These are phyloP conservation scores for Phyllosticta ampelicida DNA, from an alignment of 2,329 filamentous ascomycete species.

Conservation along the genomic window DNA sequence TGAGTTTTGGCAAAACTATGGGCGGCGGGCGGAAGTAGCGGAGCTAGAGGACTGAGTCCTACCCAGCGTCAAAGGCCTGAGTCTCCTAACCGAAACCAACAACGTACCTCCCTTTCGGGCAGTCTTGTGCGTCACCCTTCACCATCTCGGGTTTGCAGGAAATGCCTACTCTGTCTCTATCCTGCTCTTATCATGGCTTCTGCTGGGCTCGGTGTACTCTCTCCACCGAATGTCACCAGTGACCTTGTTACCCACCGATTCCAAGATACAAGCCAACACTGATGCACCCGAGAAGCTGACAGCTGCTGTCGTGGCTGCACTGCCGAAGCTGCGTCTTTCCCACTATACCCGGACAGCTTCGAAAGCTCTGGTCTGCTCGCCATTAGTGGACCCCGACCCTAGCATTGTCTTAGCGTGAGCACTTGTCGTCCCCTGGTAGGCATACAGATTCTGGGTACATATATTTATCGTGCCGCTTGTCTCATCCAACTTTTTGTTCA, in stretches of 20 bases:
- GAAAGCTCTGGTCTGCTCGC: not conserved
- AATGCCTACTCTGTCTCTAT: not conserved
- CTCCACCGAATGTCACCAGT: not conserved
- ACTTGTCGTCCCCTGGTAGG: not conserved
- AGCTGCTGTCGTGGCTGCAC: not conserved
- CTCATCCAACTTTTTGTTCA: not conserved
- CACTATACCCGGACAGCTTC: not conserved
- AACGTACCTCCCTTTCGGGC: not conserved
- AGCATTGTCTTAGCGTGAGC: not conserved
- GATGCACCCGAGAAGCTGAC: no score
- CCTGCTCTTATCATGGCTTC: not conserved
- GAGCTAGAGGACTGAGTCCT: no score
- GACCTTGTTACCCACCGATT: not conserved
- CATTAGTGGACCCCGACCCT: not conserved
- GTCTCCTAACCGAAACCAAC: no score
- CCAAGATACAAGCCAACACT: not conserved
- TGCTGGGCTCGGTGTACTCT: not conserved
- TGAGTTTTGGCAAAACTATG: no score
- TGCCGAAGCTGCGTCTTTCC: not conserved
- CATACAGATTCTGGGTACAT: not conserved
- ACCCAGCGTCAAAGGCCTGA: no score
- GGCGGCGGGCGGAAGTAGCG: no score
- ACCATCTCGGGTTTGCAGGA: not conserved
- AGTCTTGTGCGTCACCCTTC: not conserved
- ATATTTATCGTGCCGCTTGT: not conserved